phyloP scores from a whole-genome alignment of 345 rosid species.

The Erodium maritimum region DNA sequence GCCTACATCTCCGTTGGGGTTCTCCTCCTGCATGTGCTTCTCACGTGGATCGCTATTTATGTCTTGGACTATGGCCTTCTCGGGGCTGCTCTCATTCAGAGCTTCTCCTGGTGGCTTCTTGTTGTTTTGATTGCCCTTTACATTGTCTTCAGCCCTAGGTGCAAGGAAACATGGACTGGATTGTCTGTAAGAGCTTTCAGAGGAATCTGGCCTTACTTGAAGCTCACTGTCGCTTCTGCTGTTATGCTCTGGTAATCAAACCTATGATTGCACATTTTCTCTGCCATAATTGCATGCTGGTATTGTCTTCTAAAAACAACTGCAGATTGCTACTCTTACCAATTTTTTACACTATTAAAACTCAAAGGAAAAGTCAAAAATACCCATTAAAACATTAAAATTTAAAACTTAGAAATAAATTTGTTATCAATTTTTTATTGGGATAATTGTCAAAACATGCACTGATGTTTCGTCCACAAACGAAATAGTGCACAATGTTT shows the following conservation, averaged over 20 bases:
- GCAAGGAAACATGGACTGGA: slow-evolving; percentile 80
- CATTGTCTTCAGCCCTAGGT: slow-evolving; percentile 51
- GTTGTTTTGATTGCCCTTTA: slow-evolving; percentile 38
- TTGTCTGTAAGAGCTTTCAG: slow-evolving; percentile 44
- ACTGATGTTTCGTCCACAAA: too few species aligned
- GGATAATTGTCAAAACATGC: too few species aligned
- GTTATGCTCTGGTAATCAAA: slow-evolving; percentile 65
- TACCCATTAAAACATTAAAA: too few species aligned
- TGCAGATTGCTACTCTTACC: background rate
- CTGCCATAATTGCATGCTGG: too few species aligned
- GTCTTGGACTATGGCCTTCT: slow-evolving; percentile 51
- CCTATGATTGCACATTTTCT: too few species aligned
- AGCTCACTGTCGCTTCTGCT: slow-evolving; percentile 79
- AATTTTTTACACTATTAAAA: too few species aligned
- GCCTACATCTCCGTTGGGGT: slow-evolving; percentile 74
- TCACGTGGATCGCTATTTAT: slow-evolving; percentile 46
- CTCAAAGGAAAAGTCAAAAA: too few species aligned
- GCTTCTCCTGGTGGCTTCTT: slow-evolving; percentile 80
- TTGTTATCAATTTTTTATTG: too few species aligned
- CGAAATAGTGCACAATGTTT: too few species aligned
- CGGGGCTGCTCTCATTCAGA: slow-evolving; percentile 58
- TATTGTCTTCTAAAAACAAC: too few species aligned
- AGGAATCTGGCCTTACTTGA: slow-evolving; percentile 93
- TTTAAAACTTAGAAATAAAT: too few species aligned
- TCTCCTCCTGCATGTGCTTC: slow-evolving; percentile 51